Base-by-base conservation (phyloP, 2,329 filamentous ascomycete genomes). In the Exophiala xenobiotica region DNA sequence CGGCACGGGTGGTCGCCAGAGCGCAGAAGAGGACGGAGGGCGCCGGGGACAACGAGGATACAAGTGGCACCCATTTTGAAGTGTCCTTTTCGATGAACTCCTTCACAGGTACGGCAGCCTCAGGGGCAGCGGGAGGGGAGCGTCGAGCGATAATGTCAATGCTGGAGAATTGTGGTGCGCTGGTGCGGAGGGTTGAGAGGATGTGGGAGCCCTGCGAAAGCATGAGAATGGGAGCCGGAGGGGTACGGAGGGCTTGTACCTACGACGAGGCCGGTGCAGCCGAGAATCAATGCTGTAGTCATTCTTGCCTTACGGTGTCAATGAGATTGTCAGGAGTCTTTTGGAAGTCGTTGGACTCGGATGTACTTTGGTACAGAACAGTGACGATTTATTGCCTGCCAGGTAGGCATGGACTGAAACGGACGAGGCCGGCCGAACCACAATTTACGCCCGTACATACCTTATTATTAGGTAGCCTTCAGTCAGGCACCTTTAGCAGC, bases 1-100 rank as follows among this genome's bases (percentile, higher is more conserved):
- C 77, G 0, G 76, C 86, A 42, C 83, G 81, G 0, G 91, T 96
- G 2, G 90, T 96, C 51, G 86, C 92, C 1, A 96, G 78, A 1
- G 82, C 82, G 2, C 87, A 90, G 72, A 92, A 83, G 72, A 93
- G 85, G 58, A 87, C 74, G 1, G 74, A 67, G 0, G 87, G 83
- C 0, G 75, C 56, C 0, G 84, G 80, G 0, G 72, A 65, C 39
- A 87, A 70, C 26, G 74, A 69, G 5, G 75, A 65, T 42, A 93
- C 78, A 60, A 78, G 72, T 7, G 75, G 60, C 2, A 81, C 71
- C 91, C 90, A 96, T 65, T 79, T 77, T 6, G 79, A 68, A 1
- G 82, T 83, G 67, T 95, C 87, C 60, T 78, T 59, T 20, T 87
- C 83, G 63, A 86, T 70, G 59, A 87, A 73, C n/a, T 84, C 77